phyloP scores from a whole-genome alignment of 2,329 filamentous ascomycete genomes.

The Metarhizium sp. region DNA sequence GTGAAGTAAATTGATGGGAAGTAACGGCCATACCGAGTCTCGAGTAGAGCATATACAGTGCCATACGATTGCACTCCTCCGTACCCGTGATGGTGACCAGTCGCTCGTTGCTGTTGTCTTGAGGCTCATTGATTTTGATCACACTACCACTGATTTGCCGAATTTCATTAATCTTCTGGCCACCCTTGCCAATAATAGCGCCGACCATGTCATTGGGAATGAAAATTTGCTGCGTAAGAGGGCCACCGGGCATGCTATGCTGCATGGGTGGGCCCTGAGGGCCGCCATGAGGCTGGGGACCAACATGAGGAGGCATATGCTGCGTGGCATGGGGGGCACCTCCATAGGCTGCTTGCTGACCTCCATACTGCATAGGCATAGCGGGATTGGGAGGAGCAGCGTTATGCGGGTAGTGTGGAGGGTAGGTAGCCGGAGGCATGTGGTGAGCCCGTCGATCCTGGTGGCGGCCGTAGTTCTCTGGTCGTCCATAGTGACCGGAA shows the following conservation, averaged over 20 bases:
- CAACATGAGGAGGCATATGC: slow-evolving; percentile 52
- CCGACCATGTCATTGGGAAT: slow-evolving; percentile 99
- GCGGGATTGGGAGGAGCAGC: slow-evolving; percentile 51
- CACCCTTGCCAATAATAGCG: slow-evolving; percentile 97
- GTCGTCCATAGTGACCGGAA: slow-evolving; percentile 84
- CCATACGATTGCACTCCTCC: slow-evolving; percentile 98
- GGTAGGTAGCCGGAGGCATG: slow-evolving; percentile 64
- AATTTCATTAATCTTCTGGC: slow-evolving; percentile 99
- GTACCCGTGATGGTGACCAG: slow-evolving; percentile 96
- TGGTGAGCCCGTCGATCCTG: slow-evolving; percentile 66
- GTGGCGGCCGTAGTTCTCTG: slow-evolving; percentile 71
- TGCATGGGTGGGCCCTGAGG: slow-evolving; percentile 69
- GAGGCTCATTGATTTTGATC: slow-evolving; percentile 99
- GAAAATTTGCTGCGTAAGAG: slow-evolving; percentile 95
- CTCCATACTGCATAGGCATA: slow-evolving; percentile 71
- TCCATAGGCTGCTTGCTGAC: slow-evolving; percentile 65
- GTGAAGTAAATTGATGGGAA: slow-evolving; percentile 10
- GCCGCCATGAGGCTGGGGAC: slow-evolving; percentile 48
- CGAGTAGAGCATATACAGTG: slow-evolving; percentile 98
- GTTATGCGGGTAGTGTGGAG: slow-evolving; percentile 60
- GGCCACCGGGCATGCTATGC: slow-evolving; percentile 46
- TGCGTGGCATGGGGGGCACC: slow-evolving; percentile 70
- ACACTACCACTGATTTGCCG: slow-evolving; percentile 93
- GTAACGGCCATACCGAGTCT: slow-evolving; percentile 64
- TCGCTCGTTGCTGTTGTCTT: slow-evolving; percentile 97